phyloP scores from a whole-genome alignment of 257 asterid genomes.

The Handroanthus guayacan region DNA sequence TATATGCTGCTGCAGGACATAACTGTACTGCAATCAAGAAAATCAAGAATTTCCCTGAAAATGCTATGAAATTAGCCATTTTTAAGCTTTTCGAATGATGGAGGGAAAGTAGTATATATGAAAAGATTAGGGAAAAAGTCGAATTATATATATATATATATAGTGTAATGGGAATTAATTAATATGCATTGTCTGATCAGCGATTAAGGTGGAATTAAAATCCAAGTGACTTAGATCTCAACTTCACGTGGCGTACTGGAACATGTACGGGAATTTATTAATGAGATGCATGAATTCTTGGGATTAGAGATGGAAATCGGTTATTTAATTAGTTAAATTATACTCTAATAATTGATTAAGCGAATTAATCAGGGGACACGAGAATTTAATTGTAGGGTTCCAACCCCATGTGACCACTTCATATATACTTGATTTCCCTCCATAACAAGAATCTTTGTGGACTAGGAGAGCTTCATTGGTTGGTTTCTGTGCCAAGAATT shows the following conservation, averaged over 20 bases:
- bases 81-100: constrained; percentile 1
- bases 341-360: not conserved
- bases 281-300: constrained; percentile 30
- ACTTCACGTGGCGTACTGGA: constrained; percentile 41
- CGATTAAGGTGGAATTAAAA: constrained; percentile 36
- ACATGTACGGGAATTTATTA: constrained; percentile 40
- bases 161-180: not conserved
- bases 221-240: constrained; percentile 49
- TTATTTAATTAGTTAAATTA: constrained; percentile 3
- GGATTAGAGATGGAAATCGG: constrained; percentile 17
- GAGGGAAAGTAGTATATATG: constrained; percentile 23
- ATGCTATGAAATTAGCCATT: constrained; percentile 28
- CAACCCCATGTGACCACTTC: constrained; percentile 42
- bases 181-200: not conserved
- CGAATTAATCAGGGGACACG: constrained; percentile 29
- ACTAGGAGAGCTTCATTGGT: not conserved
- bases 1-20: constrained; percentile 49
- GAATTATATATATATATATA: constrained; percentile 39
- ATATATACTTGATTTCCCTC: not conserved
- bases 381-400: constrained; percentile 36
- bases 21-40: constrained; percentile 11
- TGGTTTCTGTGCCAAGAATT: not conserved
- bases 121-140: not conserved
- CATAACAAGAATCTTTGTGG: constrained; percentile 10
- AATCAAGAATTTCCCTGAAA: constrained; percentile 24